Base-by-base conservation (phyloP, 1,139 yeast genomes). In the Zygoascus hellenicus region DNA sequence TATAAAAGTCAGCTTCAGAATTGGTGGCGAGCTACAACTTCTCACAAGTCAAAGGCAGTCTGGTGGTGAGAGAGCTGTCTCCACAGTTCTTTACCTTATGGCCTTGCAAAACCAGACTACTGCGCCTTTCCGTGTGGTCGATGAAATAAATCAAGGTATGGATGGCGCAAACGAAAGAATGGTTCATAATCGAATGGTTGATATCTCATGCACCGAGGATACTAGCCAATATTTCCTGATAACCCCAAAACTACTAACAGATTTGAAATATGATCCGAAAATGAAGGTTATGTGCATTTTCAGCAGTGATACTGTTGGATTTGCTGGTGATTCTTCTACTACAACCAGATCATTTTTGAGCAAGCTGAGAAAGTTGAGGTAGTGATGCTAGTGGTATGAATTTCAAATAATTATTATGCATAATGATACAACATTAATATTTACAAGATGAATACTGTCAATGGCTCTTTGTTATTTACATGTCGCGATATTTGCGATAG, bases 141-240 rank as follows among this genome's bases (percentile, higher is more conserved):
- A 94, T 66, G 99, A 94, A 69, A 94, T 94, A 54, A 94, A 94
- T 64, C 99, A 94, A 68, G 99, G 98, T 54, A 90, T 94, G 97
- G 99, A 94, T 67, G 88, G 95, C 7, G 78, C 78, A 51, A 92
- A 92, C 61, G 98, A 94, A 65, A 78, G 94, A 54, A 75, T 80
- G 68, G 94, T 95, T 2, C 97, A 92, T 61, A 77, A 80, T 54
- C 78, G 87, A 54, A 82, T 94, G 75, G 97, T 92, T 2, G 81
- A 83, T 49, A 81, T 85, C 41, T 94, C 97, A 0, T 86, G 96
- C 60, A 71, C 73, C 28, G 76, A 74, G 15, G 58, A 58, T 40
- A 71, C 77, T 0, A 75, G 80, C 10, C 97, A 90, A 61, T 92
- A 90, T 64, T 89, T 92, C 60, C 72, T 92, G 62, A 88, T 92